A percentile compares a stretch with the other conserved stretches of the same genome.
Evolutionary conservation across 2,329 filamentous ascomycete genomes (phyloP).

Genomic region (Pseudogymnoascus sp.): DNA sequence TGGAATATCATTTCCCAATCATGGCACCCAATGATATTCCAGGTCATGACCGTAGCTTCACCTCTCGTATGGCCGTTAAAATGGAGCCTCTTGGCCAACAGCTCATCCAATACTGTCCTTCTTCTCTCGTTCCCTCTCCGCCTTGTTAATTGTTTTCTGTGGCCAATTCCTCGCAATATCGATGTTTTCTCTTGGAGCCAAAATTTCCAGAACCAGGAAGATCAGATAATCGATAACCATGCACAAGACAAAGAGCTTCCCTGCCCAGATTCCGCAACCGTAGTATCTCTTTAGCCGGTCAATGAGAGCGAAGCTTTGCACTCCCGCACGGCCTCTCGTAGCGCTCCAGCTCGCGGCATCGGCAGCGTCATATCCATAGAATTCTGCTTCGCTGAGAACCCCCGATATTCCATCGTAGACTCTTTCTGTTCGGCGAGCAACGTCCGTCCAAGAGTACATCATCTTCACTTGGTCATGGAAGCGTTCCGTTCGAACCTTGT

Average conservation of each 20-base stretch:
- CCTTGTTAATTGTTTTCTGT: constrained; percentile 45
- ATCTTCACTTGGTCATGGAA: constrained; percentile 96
- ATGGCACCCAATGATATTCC: background rate
- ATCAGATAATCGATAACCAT: constrained; percentile 91
- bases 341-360: constrained; percentile 57
- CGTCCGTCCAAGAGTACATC: constrained; percentile 99
- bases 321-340: constrained; percentile 57
- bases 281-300: constrained; percentile 95
- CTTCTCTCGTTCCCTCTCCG: constrained; percentile 9
- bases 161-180: constrained; percentile 91
- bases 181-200: constrained; percentile 75
- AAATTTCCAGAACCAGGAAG: constrained; percentile 80
- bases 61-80: background rate
- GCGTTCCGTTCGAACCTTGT: constrained; percentile 79
- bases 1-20: background rate
- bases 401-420: constrained; percentile 93
- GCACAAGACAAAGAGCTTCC: constrained; percentile 92
- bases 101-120: constrained; percentile 2
- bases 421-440: constrained; percentile 84
- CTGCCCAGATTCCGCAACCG: constrained; percentile 96
- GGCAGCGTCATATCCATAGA: constrained; percentile 72
- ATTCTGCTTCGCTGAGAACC: constrained; percentile 75
- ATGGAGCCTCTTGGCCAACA: background rate
- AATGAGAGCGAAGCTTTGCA: constrained; percentile 85
- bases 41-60: background rate